Evolutionary conservation across 768 basidiomycete genomes (phyloP).

Genomic region (Suillus luteus): DNA sequence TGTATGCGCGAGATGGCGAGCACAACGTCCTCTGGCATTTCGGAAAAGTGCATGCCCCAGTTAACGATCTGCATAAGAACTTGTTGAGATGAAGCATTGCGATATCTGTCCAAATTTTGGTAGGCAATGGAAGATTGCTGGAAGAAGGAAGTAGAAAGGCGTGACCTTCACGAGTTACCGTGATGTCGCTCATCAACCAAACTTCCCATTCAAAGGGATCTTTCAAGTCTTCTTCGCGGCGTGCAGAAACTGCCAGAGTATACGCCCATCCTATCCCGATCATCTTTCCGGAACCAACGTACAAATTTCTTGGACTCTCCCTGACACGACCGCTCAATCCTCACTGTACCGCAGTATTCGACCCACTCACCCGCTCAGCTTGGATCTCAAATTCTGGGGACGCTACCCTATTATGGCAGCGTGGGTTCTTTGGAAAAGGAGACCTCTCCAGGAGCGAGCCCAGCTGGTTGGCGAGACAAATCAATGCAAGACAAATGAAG

Average conservation of each 20-base stretch:
- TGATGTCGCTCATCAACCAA: conserved; percentile 53
- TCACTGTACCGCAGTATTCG: conserved; percentile 75
- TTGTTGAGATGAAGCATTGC: no score
- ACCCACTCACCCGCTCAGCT: conserved; percentile 79
- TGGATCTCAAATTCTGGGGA: conserved; percentile 75
- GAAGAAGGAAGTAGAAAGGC: neutral
- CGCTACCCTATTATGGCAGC: conserved; percentile 74
- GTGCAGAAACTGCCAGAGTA: conserved; percentile 64
- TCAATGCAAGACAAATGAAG: conserved; percentile 56
- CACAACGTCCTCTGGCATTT: no score
- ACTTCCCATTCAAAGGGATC: conserved; percentile 38
- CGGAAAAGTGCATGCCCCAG: no score
- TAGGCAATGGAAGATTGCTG: no score
- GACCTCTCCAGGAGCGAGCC: conserved; percentile 94
- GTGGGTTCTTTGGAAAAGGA: conserved; percentile 98
- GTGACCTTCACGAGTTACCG: neutral
- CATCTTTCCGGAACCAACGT: conserved; percentile 49
- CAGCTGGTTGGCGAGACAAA: conserved; percentile 83
- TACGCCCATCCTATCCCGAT: conserved; percentile 75
- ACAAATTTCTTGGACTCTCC: conserved; percentile 59
- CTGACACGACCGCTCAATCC: conserved; percentile 66
- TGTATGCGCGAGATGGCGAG: no score
- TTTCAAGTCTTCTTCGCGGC: conserved; percentile 54
- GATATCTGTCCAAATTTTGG: no score
- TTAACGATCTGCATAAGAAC: no score